A percentile compares a stretch with the other conserved stretches of the same genome.
phyloP scores from a whole-genome alignment of 257 asterid species.

The Gardenia jasminoides region DNA sequence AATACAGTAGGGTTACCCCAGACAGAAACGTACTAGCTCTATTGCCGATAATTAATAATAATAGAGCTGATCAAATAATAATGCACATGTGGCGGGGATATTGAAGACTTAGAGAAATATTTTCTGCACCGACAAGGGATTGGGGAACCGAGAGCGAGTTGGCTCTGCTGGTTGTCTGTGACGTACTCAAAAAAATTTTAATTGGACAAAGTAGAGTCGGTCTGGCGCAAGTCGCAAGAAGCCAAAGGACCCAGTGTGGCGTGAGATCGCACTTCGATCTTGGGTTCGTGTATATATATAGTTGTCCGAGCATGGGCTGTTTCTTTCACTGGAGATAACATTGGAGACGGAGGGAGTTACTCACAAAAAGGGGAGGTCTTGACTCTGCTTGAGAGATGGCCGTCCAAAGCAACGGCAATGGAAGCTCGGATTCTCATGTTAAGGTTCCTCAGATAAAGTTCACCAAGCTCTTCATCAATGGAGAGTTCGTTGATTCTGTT shows the following conservation, averaged over 20 bases:
- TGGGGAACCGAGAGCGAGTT: too few relatives aligned
- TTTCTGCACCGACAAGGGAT: too few relatives aligned
- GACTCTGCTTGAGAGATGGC: conserved; percentile 16
- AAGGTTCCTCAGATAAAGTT: conserved; percentile 34
- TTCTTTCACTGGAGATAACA: not conserved
- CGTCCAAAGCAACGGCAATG: conserved; percentile 28
- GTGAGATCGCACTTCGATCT: too few relatives aligned
- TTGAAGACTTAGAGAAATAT: not conserved
- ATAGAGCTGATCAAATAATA: not conserved
- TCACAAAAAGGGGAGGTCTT: not conserved
- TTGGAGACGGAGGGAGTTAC: not conserved
- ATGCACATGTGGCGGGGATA: not conserved
- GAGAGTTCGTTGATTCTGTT: conserved; percentile 36
- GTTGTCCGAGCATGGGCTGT: not conserved
- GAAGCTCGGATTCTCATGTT: not conserved
- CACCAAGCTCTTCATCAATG: conserved; percentile 41
- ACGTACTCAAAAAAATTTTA: not conserved
- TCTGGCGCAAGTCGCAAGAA: not conserved
- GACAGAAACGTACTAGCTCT: too few relatives aligned
- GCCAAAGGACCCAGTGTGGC: not conserved
- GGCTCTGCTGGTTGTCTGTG: not conserved
- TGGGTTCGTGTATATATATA: not conserved
- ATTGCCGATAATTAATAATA: not conserved
- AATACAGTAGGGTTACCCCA: too few relatives aligned
- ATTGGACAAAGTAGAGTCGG: not conserved